Evolutionary conservation across 768 basidiomycete genomes (phyloP), one percentile per base, ranked within the genome.

Genomic region (Lactarius tabidus): DNA sequence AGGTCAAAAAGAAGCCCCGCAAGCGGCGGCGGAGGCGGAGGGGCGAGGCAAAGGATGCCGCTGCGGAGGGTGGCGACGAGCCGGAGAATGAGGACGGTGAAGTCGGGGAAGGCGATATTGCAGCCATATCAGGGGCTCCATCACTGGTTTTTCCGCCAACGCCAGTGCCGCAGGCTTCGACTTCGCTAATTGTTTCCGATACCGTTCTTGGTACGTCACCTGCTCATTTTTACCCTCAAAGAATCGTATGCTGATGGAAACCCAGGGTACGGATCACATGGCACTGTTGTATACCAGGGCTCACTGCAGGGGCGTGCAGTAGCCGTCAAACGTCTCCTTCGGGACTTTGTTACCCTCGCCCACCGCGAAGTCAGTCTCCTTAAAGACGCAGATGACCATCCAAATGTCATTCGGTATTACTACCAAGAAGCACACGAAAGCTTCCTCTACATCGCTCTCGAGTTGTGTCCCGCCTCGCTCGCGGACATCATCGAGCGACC

Each of bases 371-470:
- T 98, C 31, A 87, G 87, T 72, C 86, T 99, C 45, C 82, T 99
- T 10, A 95, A 98, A 78, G 95, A 97, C 74, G 91, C 92, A 55
- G 97, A 99, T 79, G 94, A 96, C 74, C 97, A 99, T 71, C 94
- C 94, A 20, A 98, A 99, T 77, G 97, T 99, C 74, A 95, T 98
- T 70, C 89, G 94, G 33, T 97, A 99, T 74, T 99, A 95, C 76
- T 98, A 93, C 77, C 95, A 98, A 80, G 96, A 98, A 79, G 81
- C 90, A 4, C 90, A 91, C 33, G 87, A 87, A 26, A 94, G 91
- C 71, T 98, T 98, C 80, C 85, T 98, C 12, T 98, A 96, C 76
- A 98, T 99, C 67, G 97, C 97, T 2, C 87, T 99, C 51, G 97
- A 99, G 72, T 82, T 98, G 5, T 95, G 94, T 73, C 93, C 93